Evolutionary conservation across 1,139 yeast species (phyloP).

Genomic region (Geotrichum klebahnii): DNA sequence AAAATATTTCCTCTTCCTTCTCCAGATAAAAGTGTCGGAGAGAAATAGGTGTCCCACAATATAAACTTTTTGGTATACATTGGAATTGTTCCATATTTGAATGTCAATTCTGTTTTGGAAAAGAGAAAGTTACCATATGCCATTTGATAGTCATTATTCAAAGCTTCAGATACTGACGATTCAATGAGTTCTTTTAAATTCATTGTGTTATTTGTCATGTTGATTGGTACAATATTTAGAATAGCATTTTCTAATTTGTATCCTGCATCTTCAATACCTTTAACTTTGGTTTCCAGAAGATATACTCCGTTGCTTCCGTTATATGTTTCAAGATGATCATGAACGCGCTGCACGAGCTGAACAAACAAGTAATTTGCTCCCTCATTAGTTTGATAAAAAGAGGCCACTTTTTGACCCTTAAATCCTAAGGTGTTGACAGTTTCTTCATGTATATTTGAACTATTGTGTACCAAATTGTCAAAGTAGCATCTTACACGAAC

Average conservation of each 20-base stretch:
- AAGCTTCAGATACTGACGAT: not conserved
- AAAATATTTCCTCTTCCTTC: not conserved
- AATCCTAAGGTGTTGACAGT: not conserved
- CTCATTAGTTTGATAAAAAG: constrained; percentile 2
- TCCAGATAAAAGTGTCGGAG: not conserved
- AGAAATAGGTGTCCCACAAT: not conserved
- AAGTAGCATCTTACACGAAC: constrained; percentile 1
- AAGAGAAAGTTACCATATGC: not conserved
- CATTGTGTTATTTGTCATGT: not conserved
- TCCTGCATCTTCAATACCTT: not conserved
- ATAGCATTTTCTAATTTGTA: not conserved
- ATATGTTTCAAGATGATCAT: not conserved
- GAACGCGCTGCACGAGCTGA: not conserved
- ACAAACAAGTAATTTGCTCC: constrained; percentile 13
- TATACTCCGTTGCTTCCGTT: not conserved
- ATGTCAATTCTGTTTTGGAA: constrained; percentile 3
- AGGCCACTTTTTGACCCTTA: not conserved
- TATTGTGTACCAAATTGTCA: not conserved
- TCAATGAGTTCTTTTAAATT: not conserved
- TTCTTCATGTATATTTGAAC: not conserved
- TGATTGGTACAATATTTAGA: not conserved
- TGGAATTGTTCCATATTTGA: constrained; percentile 1
- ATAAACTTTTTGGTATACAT: constrained; percentile 6
- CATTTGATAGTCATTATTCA: not conserved
- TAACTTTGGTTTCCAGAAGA: not conserved